Percentiles rank a stretch among this genome's conserved stretches.
Conservation (phyloP, 345 rosid species). For the Theobroma cacao region DNA sequence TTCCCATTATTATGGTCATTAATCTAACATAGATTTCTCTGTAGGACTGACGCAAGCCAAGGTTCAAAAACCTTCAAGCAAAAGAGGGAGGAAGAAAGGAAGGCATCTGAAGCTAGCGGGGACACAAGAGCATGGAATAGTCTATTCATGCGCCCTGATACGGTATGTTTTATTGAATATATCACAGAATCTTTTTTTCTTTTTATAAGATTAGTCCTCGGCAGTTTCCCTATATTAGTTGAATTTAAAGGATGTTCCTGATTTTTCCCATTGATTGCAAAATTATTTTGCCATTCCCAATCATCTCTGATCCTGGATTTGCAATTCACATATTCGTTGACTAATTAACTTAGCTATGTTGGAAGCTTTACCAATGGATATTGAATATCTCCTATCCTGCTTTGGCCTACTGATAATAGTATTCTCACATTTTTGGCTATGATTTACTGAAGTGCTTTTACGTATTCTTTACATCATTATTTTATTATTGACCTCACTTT, state of each 20-base stretch:
- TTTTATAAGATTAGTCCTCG: background rate
- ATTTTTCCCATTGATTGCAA: background rate
- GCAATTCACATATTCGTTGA: background rate
- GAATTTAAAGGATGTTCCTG: background rate
- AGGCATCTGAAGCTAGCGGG: constrained; percentile 90
- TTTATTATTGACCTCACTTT: background rate
- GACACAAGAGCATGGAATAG: constrained; percentile 91
- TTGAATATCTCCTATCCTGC: background rate
- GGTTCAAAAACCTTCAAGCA: constrained; percentile 71
- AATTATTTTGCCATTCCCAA: background rate
- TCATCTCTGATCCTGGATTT: background rate
- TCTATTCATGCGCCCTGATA: constrained; percentile 87
- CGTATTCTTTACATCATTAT: constrained; percentile 3
- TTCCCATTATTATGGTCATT: background rate
- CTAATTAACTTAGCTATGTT: background rate
- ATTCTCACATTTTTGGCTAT: background rate
- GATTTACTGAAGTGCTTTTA: background rate
- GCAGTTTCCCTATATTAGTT: background rate
- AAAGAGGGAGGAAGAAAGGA: constrained; percentile 72
- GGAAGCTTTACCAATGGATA: background rate
- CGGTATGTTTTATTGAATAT: constrained; percentile 44
- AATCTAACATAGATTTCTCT: constrained; percentile 14
- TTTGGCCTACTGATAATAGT: background rate
- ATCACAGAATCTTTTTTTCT: background rate
- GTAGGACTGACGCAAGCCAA: constrained; percentile 36